Percentiles rank a stretch among this genome's conserved stretches.
phyloP scores from a whole-genome alignment of 345 rosid species.

The Dovyalis caffra region DNA sequence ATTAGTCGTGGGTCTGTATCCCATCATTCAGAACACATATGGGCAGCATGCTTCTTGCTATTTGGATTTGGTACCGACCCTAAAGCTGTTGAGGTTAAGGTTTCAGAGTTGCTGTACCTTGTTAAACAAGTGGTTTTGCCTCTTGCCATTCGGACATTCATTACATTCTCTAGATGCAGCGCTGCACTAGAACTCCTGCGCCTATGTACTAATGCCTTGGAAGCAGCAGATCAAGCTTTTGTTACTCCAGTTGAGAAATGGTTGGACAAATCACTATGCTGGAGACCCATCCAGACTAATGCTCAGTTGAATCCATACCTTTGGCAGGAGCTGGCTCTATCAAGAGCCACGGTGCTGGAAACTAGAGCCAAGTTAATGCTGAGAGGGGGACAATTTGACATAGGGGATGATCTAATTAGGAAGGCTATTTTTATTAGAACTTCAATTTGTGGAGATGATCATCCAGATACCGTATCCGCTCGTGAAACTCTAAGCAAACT shows the following conservation, averaged over 20 bases:
- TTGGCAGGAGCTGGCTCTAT: slow-evolving; percentile 90
- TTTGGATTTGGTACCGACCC: slow-evolving; percentile 76
- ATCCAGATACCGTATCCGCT: slow-evolving; percentile 76
- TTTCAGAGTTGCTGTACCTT: slow-evolving; percentile 53
- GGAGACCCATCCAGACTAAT: slow-evolving; percentile 80
- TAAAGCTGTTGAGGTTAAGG: slow-evolving; percentile 60
- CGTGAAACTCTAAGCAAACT: slow-evolving; percentile 80
- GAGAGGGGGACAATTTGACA: slow-evolving; percentile 76
- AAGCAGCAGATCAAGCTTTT: slow-evolving; percentile 77
- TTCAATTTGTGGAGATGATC: slow-evolving; percentile 84
- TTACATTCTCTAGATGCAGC: slow-evolving; percentile 74
- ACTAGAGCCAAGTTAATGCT: slow-evolving; percentile 88
- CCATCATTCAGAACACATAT: slow-evolving; percentile 64
- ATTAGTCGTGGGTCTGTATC: slow-evolving; percentile 53
- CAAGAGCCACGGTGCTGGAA: slow-evolving; percentile 87
- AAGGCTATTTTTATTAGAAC: slow-evolving; percentile 84
- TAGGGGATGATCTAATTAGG: slow-evolving; percentile 89
- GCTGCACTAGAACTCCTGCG: slow-evolving; percentile 84
- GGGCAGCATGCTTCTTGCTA: slow-evolving; percentile 81
- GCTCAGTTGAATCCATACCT: slow-evolving; percentile 84
- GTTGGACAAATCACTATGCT: slow-evolving; percentile 82
- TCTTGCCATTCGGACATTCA: slow-evolving; percentile 68
- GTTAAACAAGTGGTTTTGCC: slow-evolving; percentile 71
- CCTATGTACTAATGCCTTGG: slow-evolving; percentile 80
- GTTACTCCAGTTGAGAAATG: slow-evolving; percentile 85